Evolutionary conservation across 345 rosid species (phyloP).

Genomic region (Kandelia obovata): DNA sequence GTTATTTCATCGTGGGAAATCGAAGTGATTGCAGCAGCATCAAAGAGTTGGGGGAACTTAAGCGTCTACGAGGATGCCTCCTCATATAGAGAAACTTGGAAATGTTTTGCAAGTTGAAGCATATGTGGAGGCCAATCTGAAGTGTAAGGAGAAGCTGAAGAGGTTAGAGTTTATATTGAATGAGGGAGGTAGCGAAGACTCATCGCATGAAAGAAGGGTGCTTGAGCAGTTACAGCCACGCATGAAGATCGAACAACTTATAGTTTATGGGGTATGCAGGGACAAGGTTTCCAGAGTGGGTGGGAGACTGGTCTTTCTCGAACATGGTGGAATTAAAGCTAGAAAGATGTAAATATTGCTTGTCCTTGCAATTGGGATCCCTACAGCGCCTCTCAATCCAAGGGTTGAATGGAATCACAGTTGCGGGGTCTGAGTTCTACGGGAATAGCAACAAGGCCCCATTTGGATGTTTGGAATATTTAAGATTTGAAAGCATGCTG

Average conservation of each 20-base stretch:
- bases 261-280: neutral
- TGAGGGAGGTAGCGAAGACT: neutral
- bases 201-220: neutral
- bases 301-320: neutral
- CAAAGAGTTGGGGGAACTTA: neutral
- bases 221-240: conserved; percentile 4
- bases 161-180: neutral
- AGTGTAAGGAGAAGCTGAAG: neutral
- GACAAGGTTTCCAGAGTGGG: conserved; percentile 6
- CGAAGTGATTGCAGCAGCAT: conserved; percentile 1
- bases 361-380: neutral
- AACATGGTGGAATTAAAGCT: neutral
- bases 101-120: neutral
- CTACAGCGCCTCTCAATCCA: neutral
- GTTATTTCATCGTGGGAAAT: neutral
- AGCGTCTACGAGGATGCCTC: neutral
- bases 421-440: neutral
- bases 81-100: neutral
- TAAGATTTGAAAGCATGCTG: neutral
- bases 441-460: neutral
- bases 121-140: neutral
- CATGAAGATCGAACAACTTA: neutral
- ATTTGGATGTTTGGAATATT: neutral
- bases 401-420: neutral
- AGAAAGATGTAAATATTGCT: neutral